phyloP scores from a whole-genome alignment of 164 flowering plant species.

The Berberis thunbergii region DNA sequence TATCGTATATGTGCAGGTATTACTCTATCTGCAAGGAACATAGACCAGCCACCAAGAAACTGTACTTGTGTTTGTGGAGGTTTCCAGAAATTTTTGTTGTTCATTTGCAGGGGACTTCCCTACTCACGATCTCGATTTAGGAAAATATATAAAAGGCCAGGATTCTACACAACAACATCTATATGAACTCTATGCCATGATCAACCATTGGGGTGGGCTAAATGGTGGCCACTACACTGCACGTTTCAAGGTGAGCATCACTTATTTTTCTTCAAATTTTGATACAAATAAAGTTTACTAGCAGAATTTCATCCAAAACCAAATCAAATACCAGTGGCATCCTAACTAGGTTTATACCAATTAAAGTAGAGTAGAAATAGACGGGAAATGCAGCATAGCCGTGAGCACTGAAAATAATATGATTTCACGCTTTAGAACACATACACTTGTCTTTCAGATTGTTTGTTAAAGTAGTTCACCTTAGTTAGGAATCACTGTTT shows the following conservation, averaged over 20 bases:
- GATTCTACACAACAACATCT: slow-evolving; percentile 35
- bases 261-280: neutral
- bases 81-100: slow-evolving; percentile 87
- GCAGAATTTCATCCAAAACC: too few species aligned
- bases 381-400: too few species aligned
- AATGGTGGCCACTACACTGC: slow-evolving; percentile 99
- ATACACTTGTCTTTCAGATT: too few species aligned
- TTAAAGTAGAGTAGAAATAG: too few species aligned
- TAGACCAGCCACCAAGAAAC: slow-evolving; percentile 85
- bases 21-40: slow-evolving; percentile 94
- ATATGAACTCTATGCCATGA: slow-evolving; percentile 87
- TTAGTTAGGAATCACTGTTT: too few species aligned
- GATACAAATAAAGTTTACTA: neutral
- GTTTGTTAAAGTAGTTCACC: too few species aligned
- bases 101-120: slow-evolving; percentile 94
- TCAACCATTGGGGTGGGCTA: slow-evolving; percentile 96
- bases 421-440: too few species aligned
- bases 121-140: slow-evolving; percentile 64
- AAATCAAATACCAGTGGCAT: too few species aligned
- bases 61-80: slow-evolving; percentile 69
- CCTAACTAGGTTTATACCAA: too few species aligned
- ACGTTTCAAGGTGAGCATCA: slow-evolving; percentile 61
- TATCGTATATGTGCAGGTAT: slow-evolving; percentile 47
- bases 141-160: slow-evolving; percentile 54
- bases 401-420: too few species aligned